Conservation (phyloP, 768 basidiomycete genomes). For the Kwoniella europaea region DNA sequence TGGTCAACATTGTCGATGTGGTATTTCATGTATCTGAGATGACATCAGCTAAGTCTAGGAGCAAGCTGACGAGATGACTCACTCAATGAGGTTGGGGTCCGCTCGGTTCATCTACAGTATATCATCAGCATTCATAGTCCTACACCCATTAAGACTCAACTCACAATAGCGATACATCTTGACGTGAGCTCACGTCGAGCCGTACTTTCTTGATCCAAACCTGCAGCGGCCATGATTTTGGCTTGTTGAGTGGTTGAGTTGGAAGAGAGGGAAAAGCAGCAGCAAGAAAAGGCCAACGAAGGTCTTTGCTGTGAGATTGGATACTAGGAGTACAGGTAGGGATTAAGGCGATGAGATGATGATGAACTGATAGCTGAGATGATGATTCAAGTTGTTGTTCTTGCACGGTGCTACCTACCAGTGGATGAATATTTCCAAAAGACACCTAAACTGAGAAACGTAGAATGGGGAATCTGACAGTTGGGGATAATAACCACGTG, state of each 20-base stretch:
- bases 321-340: background rate
- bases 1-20: constrained; percentile 83
- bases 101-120: constrained; percentile 78
- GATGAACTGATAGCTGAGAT: background rate
- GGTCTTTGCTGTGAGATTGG: constrained; percentile 9
- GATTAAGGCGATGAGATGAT: background rate
- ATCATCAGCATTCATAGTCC: background rate
- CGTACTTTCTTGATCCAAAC: constrained; percentile 46
- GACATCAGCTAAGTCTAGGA: background rate
- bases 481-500: constrained; percentile 26
- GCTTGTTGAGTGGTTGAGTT: constrained; percentile 5
- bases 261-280: constrained; percentile 1
- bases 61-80: constrained; percentile 23
- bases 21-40: constrained; percentile 88
- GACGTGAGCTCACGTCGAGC: constrained; percentile 67
- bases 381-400: constrained; percentile 5
- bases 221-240: constrained; percentile 34
- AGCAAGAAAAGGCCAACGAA: constrained; percentile 11
- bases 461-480: constrained; percentile 4
- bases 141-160: constrained; percentile 8
- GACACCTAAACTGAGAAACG: background rate
- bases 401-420: background rate
- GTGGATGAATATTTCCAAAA: background rate
- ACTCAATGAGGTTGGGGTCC: constrained; percentile 74
- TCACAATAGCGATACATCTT: constrained; percentile 83